phyloP scores from a whole-genome alignment of 345 rosid species.

The Alliaria petiolata region DNA sequence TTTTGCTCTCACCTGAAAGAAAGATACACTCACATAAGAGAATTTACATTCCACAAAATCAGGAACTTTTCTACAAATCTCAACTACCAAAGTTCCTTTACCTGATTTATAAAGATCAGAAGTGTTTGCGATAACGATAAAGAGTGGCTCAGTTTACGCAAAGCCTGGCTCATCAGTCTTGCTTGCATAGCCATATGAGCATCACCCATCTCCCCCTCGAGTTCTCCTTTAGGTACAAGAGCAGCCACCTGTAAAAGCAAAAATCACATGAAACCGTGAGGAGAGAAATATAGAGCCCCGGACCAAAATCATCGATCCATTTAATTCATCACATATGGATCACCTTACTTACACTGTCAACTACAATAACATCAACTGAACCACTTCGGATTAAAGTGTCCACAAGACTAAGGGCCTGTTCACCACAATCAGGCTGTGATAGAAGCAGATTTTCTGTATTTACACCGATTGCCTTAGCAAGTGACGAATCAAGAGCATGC shows the following conservation, averaged over 20 bases:
- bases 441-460: slow-evolving; percentile 89
- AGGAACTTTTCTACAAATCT: neutral
- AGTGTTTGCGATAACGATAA: slow-evolving; percentile 78
- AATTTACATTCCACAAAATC: neutral
- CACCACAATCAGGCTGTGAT: slow-evolving; percentile 98
- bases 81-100: slow-evolving; percentile 3
- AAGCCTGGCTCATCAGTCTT: slow-evolving; percentile 98
- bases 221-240: slow-evolving; percentile 98
- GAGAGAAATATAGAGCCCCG: neutral
- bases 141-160: slow-evolving; percentile 93
- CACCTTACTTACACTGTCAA: slow-evolving; percentile 85
- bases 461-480: slow-evolving; percentile 86
- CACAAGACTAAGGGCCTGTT: slow-evolving; percentile 95
- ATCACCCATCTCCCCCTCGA: slow-evolving; percentile 99
- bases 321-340: neutral
- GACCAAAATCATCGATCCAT: neutral
- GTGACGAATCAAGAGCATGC: slow-evolving; percentile 94
- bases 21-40: neutral
- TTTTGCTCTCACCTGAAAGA: slow-evolving; percentile 76
- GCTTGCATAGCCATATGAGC: slow-evolving; percentile 99
- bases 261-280: neutral
- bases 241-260: slow-evolving; percentile 75
- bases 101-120: slow-evolving; percentile 85
- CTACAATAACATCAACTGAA: slow-evolving; percentile 92
- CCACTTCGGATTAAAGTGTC: slow-evolving; percentile 91